phyloP scores from a whole-genome alignment of 352 stramenopile species.

The Globisporangium paddicum region DNA sequence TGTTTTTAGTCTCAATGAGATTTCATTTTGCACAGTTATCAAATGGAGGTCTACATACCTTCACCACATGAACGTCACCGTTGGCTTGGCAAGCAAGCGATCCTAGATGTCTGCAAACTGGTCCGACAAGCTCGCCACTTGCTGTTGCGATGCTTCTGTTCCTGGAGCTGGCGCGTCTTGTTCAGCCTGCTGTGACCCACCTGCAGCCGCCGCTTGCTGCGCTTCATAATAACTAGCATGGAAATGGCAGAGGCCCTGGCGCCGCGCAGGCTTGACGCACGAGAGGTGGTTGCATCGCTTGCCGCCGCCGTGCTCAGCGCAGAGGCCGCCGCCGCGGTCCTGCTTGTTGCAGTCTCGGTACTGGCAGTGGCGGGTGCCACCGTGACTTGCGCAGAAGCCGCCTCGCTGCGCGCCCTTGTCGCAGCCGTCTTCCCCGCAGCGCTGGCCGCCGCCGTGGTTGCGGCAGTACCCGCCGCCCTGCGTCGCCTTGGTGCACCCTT shows the following conservation, averaged over 20 bases:
- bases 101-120: conserved; percentile 2
- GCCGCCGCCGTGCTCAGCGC: conserved; percentile 78
- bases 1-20: conserved; percentile 3
- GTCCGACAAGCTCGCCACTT: not conserved
- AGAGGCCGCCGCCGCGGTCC: conserved; percentile 84
- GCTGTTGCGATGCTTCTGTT: conserved; percentile 1
- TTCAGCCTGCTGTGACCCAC: not conserved
- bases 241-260: conserved; percentile 8
- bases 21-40: conserved; percentile 5
- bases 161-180: not conserved
- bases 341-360: conserved; percentile 75
- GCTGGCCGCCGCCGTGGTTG: conserved; percentile 13
- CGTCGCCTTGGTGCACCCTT: conserved; percentile 6
- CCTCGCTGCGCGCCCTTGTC: conserved; percentile 13
- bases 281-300: conserved; percentile 52
- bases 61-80: not conserved
- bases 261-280: conserved; percentile 12
- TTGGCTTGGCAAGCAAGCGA: no score
- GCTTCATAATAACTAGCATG: not conserved
- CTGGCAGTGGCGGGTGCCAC: conserved; percentile 10
- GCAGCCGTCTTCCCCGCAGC: conserved; percentile 5
- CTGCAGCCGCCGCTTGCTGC: not conserved
- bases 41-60: not conserved
- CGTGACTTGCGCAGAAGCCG: conserved; percentile 13
- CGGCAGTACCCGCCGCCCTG: conserved; percentile 13